Evolutionary conservation across 306 rosid genomes (phyloP).

Genomic region (Bauhinia variegata): DNA sequence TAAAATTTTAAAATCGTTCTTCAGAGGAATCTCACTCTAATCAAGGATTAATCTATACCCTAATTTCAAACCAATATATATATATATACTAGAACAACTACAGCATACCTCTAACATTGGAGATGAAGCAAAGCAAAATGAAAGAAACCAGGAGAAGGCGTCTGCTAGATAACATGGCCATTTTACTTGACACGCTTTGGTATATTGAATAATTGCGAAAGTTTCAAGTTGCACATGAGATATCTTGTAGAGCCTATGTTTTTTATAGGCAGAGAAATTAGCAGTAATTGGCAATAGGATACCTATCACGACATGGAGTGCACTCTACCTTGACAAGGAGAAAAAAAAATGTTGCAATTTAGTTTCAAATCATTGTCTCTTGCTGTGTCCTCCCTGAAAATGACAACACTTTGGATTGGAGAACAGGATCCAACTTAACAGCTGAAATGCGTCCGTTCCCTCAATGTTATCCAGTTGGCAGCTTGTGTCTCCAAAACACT

Average conservation of each 20-base stretch:
- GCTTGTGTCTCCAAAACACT: conserved; percentile 16
- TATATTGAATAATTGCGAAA: neutral
- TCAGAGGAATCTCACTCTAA: too few relatives aligned
- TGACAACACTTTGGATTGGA: conserved; percentile 46
- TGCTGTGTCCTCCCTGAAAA: conserved; percentile 48
- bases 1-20: too few relatives aligned
- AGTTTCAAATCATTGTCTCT: conserved; percentile 55
- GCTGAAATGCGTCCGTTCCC: conserved; percentile 30
- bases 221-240: conserved; percentile 30
- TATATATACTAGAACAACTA: too few relatives aligned
- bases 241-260: conserved; percentile 14
- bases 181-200: neutral
- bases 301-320: conserved; percentile 8
- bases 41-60: too few relatives aligned
- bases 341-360: conserved; percentile 33
- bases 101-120: conserved; percentile 46
- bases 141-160: conserved; percentile 41
- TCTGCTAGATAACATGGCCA: conserved; percentile 39
- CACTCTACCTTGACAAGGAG: conserved; percentile 30
- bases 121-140: conserved; percentile 42
- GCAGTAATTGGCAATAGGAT: conserved; percentile 23
- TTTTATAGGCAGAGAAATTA: conserved; percentile 45
- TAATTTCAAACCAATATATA: too few relatives aligned
- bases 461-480: conserved; percentile 32
- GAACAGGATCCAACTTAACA: conserved; percentile 43